Evolutionary conservation across 345 rosid genomes (phyloP).

Genomic region (Barbarea vulgaris): DNA sequence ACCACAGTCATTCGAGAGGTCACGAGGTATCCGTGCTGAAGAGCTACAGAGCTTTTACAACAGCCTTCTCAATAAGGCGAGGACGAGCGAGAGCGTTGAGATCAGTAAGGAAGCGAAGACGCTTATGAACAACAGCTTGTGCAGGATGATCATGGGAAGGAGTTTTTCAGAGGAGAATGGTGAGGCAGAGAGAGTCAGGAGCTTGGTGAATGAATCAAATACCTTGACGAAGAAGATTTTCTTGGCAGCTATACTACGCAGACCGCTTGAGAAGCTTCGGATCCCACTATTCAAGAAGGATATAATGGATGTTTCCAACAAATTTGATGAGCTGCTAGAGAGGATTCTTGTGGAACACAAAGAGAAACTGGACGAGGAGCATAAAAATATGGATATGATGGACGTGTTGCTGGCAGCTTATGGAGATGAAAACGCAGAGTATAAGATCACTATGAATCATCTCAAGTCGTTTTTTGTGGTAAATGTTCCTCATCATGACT

Average conservation of each 20-base stretch:
- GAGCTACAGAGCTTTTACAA: constrained; percentile 12
- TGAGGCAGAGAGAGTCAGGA: constrained; percentile 22
- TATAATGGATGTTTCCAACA: constrained; percentile 49
- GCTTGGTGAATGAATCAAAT: background rate
- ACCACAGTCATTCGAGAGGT: background rate
- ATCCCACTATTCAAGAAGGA: constrained; percentile 51
- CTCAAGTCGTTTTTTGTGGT: constrained; percentile 66
- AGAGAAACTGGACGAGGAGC: constrained; percentile 29
- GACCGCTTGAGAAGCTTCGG: constrained; percentile 15
- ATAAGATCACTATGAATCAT: constrained; percentile 12
- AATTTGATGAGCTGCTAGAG: constrained; percentile 55
- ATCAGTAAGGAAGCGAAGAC: constrained; percentile 11
- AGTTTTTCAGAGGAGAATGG: constrained; percentile 21
- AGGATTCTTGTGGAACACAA: constrained; percentile 56
- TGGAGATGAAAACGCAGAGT: constrained; percentile 4
- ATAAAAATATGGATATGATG: constrained; percentile 39
- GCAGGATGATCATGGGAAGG: constrained; percentile 49
- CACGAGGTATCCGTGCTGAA: constrained; percentile 12
- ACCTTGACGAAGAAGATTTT: background rate
- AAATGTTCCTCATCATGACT: background rate
- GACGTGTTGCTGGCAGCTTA: constrained; percentile 58
- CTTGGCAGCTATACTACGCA: background rate
- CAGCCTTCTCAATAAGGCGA: constrained; percentile 15
- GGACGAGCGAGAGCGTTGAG: constrained; percentile 10
- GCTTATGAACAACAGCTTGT: constrained; percentile 14